Conservation (phyloP, 2,329 filamentous ascomycete genomes). For the Chaetomiaceae sp. region DNA sequence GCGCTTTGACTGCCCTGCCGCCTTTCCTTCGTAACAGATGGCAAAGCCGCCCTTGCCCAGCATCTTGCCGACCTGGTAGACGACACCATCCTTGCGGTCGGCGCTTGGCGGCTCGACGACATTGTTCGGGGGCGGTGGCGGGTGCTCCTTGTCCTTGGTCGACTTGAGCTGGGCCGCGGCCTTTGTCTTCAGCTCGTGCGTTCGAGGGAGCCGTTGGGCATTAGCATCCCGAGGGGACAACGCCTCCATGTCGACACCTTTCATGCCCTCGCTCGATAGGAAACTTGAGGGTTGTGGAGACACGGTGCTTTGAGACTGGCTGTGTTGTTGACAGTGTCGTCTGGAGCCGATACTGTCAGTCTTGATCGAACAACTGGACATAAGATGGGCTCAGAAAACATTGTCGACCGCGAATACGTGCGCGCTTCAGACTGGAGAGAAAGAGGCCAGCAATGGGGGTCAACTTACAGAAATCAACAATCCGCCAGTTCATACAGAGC, state of each 20-base stretch:
- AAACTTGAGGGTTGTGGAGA: background rate
- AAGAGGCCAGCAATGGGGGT: background rate
- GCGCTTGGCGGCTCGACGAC: constrained; percentile 61
- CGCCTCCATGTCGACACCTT: constrained; percentile 57
- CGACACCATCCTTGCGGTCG: constrained; percentile 64
- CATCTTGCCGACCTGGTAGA: constrained; percentile 69
- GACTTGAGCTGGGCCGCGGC: constrained; percentile 50
- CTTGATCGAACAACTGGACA: too few relatives aligned
- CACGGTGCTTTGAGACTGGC: background rate
- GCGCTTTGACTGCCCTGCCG: constrained; percentile 61
- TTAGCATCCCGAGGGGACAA: constrained; percentile 63
- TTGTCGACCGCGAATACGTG: background rate
- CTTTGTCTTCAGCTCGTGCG: constrained; percentile 51
- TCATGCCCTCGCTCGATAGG: constrained; percentile 36
- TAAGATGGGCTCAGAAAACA: too few relatives aligned
- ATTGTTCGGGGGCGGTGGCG: constrained; percentile 57
- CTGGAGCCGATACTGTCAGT: background rate
- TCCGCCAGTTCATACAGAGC: background rate
- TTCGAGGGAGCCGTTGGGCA: constrained; percentile 47
- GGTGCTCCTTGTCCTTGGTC: constrained; percentile 62
- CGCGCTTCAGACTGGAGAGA: background rate
- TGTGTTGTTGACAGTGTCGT: background rate
- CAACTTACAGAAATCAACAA: background rate
- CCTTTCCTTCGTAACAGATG: constrained; percentile 70
- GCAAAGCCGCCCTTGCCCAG: constrained; percentile 80